These are phyloP conservation scores for Entomophthora muscae DNA, from an alignment of 371 early-diverging fungal species.

Conservation along the genomic window DNA sequence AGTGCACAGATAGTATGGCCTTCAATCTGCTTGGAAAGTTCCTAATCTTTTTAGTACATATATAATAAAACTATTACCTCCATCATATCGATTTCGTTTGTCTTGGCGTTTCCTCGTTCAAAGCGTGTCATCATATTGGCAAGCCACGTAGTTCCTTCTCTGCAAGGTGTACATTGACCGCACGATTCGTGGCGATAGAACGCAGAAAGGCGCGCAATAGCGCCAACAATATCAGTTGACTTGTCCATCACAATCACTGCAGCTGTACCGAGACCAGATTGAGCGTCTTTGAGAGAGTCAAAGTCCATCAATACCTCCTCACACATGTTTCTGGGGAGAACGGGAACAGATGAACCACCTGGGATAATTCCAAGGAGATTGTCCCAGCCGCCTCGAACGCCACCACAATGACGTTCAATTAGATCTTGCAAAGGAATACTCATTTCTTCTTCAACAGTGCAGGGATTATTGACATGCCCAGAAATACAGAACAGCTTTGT, in stretches of 20 bases:
- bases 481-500: slow-evolving; percentile 95
- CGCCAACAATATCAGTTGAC: slow-evolving; percentile 77
- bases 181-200: slow-evolving; percentile 96
- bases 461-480: slow-evolving; percentile 93
- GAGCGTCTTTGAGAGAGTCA: slow-evolving; percentile 84
- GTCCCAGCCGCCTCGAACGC: slow-evolving; percentile 97
- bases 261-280: slow-evolving; percentile 89
- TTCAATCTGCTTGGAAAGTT: slow-evolving; percentile 89
- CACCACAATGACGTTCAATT: slow-evolving; percentile 93
- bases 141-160: slow-evolving; percentile 93
- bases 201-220: slow-evolving; percentile 77
- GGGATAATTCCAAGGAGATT: slow-evolving; percentile 93
- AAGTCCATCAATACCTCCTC: slow-evolving; percentile 95
- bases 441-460: slow-evolving; percentile 97
- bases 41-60: slow-evolving; percentile 26
- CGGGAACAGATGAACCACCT: slow-evolving; percentile 91
- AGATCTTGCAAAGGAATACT: slow-evolving; percentile 85
- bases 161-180: slow-evolving; percentile 97
- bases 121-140: slow-evolving; percentile 90
- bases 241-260: slow-evolving; percentile 97
- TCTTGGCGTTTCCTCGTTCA: slow-evolving; percentile 68
- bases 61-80: slow-evolving; percentile 13
- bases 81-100: slow-evolving; percentile 80
- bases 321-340: slow-evolving; percentile 73
- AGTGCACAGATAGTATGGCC: slow-evolving; percentile 97